phyloP scores from a whole-genome alignment of 768 basidiomycete species.

The Leucocoprinus leucothites region DNA sequence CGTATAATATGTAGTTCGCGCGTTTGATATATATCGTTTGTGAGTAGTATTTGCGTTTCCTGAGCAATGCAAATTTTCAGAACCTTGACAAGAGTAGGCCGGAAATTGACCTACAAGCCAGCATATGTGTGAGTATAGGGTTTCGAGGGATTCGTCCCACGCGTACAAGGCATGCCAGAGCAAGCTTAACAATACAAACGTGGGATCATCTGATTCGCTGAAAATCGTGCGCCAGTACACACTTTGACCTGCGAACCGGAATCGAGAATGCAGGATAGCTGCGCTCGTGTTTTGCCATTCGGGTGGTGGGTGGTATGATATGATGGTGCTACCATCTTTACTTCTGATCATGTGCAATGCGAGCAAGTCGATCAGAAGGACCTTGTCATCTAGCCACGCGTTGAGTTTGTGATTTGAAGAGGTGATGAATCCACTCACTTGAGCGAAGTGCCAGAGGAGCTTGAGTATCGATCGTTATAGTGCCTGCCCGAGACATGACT shows the following conservation, averaged over 20 bases:
- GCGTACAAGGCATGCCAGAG: constrained; percentile 62
- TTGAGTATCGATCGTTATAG: constrained; percentile 31
- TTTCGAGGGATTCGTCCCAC: constrained; percentile 59
- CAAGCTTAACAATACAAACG: constrained; percentile 49
- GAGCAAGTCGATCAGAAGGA: constrained; percentile 39
- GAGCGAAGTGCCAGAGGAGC: constrained; percentile 28
- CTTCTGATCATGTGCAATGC: constrained; percentile 41
- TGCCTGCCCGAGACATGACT: constrained; percentile 10
- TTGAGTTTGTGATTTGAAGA: not conserved
- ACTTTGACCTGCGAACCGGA: constrained; percentile 29
- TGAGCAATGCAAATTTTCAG: constrained; percentile 12
- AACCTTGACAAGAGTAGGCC: not conserved
- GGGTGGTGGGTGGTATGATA: constrained; percentile 39
- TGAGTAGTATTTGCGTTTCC: constrained; percentile 41
- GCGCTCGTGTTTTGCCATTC: constrained; percentile 33
- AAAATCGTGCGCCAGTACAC: constrained; percentile 47
- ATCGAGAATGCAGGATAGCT: constrained; percentile 34
- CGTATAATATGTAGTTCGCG: constrained; percentile 51
- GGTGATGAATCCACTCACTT: constrained; percentile 12
- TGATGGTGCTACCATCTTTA: constrained; percentile 37
- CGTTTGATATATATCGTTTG: constrained; percentile 37
- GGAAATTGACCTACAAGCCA: constrained; percentile 33
- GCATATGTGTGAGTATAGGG: constrained; percentile 48
- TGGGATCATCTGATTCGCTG: constrained; percentile 44
- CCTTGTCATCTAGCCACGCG: constrained; percentile 21